phyloP scores from a whole-genome alignment of 495 filamentous ascomycete genomes.

The Saxophila tyrrhenica region DNA sequence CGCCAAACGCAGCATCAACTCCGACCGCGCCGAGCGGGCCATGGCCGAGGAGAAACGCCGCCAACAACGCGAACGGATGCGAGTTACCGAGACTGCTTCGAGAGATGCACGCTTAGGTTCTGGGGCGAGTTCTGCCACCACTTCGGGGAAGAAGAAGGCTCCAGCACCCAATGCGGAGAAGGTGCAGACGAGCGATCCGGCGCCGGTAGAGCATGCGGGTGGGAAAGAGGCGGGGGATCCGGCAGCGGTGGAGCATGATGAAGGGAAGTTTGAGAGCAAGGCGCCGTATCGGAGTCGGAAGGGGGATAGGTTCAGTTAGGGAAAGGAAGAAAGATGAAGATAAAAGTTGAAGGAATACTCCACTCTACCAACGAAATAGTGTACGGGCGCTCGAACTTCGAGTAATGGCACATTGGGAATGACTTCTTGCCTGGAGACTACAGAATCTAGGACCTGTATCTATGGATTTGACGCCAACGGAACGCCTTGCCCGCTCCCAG shows the following conservation, averaged over 20 bases:
- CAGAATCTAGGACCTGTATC: no score
- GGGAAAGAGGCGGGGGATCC: constrained; percentile 43
- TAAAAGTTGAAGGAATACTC: neutral
- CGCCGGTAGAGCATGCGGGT: constrained; percentile 72
- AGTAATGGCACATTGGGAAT: no score
- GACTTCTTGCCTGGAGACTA: no score
- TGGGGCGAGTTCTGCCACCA: neutral
- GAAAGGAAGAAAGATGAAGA: no score
- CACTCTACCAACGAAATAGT: no score
- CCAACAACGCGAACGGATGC: constrained; percentile 11
- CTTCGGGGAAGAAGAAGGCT: neutral
- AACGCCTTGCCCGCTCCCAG: no score
- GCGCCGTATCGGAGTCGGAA: constrained; percentile 61
- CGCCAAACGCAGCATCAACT: constrained; percentile 87
- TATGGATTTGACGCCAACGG: no score
- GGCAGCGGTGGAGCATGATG: constrained; percentile 37
- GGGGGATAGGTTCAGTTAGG: constrained; percentile 80
- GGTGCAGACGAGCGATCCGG: constrained; percentile 36
- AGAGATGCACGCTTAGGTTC: neutral
- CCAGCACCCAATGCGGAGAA: constrained; percentile 1
- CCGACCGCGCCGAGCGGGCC: constrained; percentile 62
- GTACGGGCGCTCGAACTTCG: no score
- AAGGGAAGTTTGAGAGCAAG: constrained; percentile 80
- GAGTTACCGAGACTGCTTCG: constrained; percentile 6
- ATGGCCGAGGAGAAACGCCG: constrained; percentile 40